Evolutionary conservation across 2,329 filamentous ascomycete genomes (phyloP).

Genomic region (Apiospora aurea): DNA sequence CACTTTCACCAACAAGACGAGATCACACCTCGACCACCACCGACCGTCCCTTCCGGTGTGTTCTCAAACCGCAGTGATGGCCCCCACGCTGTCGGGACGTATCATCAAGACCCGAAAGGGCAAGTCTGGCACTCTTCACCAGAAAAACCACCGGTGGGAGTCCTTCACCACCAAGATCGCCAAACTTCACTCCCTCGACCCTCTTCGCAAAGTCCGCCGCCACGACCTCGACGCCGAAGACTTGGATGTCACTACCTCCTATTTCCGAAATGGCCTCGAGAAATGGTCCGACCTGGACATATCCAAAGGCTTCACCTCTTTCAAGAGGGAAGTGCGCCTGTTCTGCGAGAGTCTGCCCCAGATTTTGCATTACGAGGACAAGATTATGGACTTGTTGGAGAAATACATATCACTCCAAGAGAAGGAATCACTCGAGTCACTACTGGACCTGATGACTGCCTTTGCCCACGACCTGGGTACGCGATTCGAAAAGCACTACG

Average conservation of each 20-base stretch:
- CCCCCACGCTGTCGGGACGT: conserved; percentile 68
- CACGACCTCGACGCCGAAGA: conserved; percentile 84
- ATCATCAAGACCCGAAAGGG: conserved; percentile 74
- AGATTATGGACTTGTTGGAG: conserved; percentile 80
- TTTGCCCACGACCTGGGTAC: conserved; percentile 93
- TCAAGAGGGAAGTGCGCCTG: conserved; percentile 76
- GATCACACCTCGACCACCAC: background rate
- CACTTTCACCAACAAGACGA: background rate
- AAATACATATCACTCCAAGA: conserved; percentile 81
- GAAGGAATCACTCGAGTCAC: conserved; percentile 80
- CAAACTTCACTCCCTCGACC: conserved; percentile 88
- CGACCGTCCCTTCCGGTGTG: background rate
- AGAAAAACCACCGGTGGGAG: conserved; percentile 88
- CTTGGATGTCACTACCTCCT: conserved; percentile 79
- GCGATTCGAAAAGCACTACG: conserved; percentile 89
- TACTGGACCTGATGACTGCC: conserved; percentile 87
- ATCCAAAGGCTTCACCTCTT: conserved; percentile 79
- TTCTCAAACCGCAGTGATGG: conserved; percentile 57
- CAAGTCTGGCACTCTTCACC: conserved; percentile 75
- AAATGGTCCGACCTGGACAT: conserved; percentile 94
- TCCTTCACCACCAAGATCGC: conserved; percentile 89
- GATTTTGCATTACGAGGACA: conserved; percentile 87
- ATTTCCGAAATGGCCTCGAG: conserved; percentile 81
- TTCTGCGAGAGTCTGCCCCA: conserved; percentile 90
- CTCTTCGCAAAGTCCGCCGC: conserved; percentile 86